Percentiles rank a stretch among this genome's conserved stretches.
phyloP scores from a whole-genome alignment of 2,329 filamentous ascomycete species.

The Cercospora zeae-maydis region DNA sequence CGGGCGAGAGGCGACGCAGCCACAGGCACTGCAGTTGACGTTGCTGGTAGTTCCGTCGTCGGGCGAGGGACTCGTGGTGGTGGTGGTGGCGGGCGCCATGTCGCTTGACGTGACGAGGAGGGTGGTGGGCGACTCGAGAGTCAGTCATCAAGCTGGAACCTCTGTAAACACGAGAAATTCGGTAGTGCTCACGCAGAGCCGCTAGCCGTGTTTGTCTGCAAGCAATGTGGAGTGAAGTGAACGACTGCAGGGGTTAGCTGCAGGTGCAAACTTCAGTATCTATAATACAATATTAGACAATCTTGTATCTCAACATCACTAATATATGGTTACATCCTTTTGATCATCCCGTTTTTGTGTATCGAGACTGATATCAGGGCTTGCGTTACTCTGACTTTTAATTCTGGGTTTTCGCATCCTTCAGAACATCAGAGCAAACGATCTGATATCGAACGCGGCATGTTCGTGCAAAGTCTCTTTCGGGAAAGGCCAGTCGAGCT shows the following conservation, averaged over 20 bases:
- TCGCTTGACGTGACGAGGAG: neutral
- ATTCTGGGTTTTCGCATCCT: neutral
- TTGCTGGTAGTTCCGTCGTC: neutral
- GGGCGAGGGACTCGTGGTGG: neutral
- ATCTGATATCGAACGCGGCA: constrained; percentile 8
- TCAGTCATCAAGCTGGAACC: neutral
- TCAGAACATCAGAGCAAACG: constrained; percentile 17
- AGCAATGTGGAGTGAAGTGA: neutral
- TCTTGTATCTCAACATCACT: neutral
- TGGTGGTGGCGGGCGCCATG: neutral
- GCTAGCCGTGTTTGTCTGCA: neutral
- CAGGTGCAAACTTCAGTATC: neutral
- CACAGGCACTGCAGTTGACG: neutral
- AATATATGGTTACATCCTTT: neutral
- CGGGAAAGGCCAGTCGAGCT: constrained; percentile 14
- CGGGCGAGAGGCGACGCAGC: neutral
- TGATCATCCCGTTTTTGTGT: too few relatives aligned
- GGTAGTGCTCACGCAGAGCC: neutral
- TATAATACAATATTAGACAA: neutral
- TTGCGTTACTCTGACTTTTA: neutral
- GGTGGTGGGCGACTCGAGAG: neutral
- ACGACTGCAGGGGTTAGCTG: neutral
- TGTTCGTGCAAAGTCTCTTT: constrained; percentile 11
- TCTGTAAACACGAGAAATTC: neutral
- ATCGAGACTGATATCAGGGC: neutral